Percentiles rank a stretch among this genome's conserved stretches.
Conservation (phyloP, 176 grass and related monocot genomes). For the Phoenix roebelenii region DNA sequence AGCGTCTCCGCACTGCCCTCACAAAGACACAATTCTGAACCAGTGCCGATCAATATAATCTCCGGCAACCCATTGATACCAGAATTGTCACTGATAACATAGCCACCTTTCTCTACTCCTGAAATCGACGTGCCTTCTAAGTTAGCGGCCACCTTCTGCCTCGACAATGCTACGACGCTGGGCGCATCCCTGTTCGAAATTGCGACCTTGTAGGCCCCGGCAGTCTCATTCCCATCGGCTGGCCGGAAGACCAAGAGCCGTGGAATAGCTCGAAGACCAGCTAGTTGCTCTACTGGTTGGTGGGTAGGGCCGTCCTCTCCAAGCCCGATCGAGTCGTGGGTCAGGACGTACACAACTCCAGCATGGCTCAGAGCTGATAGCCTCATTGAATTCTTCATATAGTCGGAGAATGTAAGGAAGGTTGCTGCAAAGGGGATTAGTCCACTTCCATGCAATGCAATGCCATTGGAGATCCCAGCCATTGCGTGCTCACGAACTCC, state of each 20-base stretch:
- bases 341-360: constrained; percentile 4
- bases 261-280: constrained; percentile 2
- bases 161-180: not conserved
- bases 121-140: constrained; percentile 2
- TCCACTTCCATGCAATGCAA: constrained; percentile 8
- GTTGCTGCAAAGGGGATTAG: not conserved
- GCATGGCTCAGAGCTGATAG: constrained; percentile 10
- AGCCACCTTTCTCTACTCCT: constrained; percentile 2
- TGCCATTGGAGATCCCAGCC: constrained; percentile 10
- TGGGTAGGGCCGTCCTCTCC: constrained; percentile 6
- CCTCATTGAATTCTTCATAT: constrained; percentile 13
- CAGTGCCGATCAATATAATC: constrained; percentile 4
- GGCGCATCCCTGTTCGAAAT: not conserved
- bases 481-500: constrained; percentile 12
- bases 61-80: not conserved
- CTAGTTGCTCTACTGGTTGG: constrained; percentile 6
- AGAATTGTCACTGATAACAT: constrained; percentile 2
- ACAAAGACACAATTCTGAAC: constrained; percentile 4
- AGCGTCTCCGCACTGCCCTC: constrained; percentile 3
- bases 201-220: constrained; percentile 1
- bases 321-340: constrained; percentile 8
- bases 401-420: constrained; percentile 7
- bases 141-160: constrained; percentile 13
- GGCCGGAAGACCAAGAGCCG: constrained; percentile 9
- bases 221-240: constrained; percentile 1